These are phyloP conservation scores for Rhodotorula taiwanensis DNA, from an alignment of 768 basidiomycete species.

Conservation along the genomic window DNA sequence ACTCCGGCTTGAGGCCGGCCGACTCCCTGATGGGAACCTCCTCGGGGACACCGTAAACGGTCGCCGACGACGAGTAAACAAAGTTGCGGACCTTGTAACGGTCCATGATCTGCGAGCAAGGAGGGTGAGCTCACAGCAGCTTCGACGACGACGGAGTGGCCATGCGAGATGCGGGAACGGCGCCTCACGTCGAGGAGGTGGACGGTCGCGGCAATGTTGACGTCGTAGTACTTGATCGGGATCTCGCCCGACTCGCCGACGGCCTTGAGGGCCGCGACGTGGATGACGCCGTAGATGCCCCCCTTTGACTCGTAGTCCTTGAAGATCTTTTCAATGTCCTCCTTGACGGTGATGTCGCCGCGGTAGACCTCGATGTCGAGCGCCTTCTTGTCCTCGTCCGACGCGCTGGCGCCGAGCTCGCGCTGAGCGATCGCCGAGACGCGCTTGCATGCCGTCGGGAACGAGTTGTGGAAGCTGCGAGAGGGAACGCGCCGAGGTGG, in stretches of 20 bases:
- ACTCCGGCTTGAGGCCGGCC: slow-evolving; percentile 76
- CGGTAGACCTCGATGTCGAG: slow-evolving; percentile 62
- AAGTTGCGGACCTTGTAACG: slow-evolving; percentile 75
- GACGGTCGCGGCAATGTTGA: slow-evolving; percentile 86
- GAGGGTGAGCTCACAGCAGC: background rate
- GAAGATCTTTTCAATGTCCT: slow-evolving; percentile 70
- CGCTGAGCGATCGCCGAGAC: slow-evolving; percentile 72
- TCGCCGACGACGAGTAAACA: slow-evolving; percentile 96
- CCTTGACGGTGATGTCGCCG: slow-evolving; percentile 68
- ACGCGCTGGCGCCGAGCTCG: slow-evolving; percentile 60
- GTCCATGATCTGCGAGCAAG: slow-evolving; percentile 66
- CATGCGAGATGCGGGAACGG: background rate
- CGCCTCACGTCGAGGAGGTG: slow-evolving; percentile 57
- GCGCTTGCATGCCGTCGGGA: slow-evolving; percentile 63
- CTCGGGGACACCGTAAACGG: slow-evolving; percentile 92
- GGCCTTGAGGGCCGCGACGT: slow-evolving; percentile 94
- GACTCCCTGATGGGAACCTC: slow-evolving; percentile 88
- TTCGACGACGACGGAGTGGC: background rate
- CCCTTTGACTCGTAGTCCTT: slow-evolving; percentile 69
- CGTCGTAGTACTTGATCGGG: slow-evolving; percentile 84
- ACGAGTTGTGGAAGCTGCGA: slow-evolving; percentile 80
- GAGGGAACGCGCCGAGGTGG: background rate
- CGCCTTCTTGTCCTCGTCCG: slow-evolving; percentile 63
- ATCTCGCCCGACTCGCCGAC: slow-evolving; percentile 94
- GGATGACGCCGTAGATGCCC: slow-evolving; percentile 92